phyloP scores from a whole-genome alignment of 2,329 filamentous ascomycete genomes.

The Colletotrichum tropicicola region DNA sequence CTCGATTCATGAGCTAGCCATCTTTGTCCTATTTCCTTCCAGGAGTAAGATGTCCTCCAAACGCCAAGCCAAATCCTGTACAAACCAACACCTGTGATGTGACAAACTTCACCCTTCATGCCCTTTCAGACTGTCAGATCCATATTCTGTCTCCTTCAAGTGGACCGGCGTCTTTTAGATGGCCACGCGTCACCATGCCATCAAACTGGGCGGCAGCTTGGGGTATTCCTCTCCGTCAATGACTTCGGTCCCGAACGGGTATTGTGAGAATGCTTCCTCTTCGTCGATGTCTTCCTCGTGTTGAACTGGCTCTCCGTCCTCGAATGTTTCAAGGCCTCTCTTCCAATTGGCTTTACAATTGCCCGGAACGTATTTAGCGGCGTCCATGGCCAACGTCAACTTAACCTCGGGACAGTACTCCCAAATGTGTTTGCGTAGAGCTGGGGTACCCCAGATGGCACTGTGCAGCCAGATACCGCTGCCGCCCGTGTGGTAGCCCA shows the following conservation, averaged over 20 bases:
- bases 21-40: slow-evolving; percentile 1
- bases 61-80: slow-evolving; percentile 18
- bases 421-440: slow-evolving; percentile 60
- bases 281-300: slow-evolving; percentile 11
- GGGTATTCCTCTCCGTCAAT: slow-evolving; percentile 53
- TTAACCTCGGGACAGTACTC: slow-evolving; percentile 68
- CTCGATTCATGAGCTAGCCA: background rate
- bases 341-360: slow-evolving; percentile 57
- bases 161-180: too few relatives aligned
- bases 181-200: slow-evolving; percentile 23
- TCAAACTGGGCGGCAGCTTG: slow-evolving; percentile 44
- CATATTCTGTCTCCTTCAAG: background rate
- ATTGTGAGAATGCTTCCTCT: slow-evolving; percentile 37
- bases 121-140: background rate
- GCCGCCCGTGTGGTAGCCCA: slow-evolving; percentile 66
- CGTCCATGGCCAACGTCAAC: slow-evolving; percentile 65
- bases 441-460: slow-evolving; percentile 58
- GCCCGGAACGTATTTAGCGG: slow-evolving; percentile 58
- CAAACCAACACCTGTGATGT: background rate
- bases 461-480: slow-evolving; percentile 54
- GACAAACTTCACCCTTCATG: background rate
- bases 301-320: slow-evolving; percentile 29
- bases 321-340: slow-evolving; percentile 38
- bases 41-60: background rate
- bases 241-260: slow-evolving; percentile 45